Conservation (phyloP, 352 stramenopile species). For the Halophytophthora batemanensis region DNA sequence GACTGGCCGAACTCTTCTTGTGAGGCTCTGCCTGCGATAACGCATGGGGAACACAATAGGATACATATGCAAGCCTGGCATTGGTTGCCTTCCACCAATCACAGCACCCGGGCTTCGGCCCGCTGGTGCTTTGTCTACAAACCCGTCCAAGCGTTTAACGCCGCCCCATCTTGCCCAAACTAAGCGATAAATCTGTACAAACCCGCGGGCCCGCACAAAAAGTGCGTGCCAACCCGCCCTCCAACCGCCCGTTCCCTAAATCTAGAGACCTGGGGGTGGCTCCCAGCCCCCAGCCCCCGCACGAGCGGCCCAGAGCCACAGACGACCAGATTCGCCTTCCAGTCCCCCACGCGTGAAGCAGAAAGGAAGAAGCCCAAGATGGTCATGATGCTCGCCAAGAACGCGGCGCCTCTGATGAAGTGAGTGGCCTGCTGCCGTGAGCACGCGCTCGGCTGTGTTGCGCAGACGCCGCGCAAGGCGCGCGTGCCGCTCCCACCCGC, state of each 20-base stretch:
- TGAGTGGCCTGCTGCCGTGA: constrained; percentile 17
- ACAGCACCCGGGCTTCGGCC: no score
- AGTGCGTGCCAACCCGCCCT: no score
- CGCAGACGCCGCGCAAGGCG: constrained; percentile 1
- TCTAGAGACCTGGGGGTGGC: background rate
- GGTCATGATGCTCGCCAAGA: constrained; percentile 54
- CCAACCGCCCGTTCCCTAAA: background rate
- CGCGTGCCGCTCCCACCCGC: background rate
- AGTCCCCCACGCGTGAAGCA: background rate
- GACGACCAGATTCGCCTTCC: constrained; percentile 26
- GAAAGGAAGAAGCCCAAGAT: constrained; percentile 23
- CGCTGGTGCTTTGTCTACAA: background rate
- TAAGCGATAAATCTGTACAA: background rate
- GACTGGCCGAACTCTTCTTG: no score
- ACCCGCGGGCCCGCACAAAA: background rate
- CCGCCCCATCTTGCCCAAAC: background rate
- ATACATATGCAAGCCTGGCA: no score
- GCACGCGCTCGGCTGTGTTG: background rate
- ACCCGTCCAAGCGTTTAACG: background rate
- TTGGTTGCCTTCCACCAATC: constrained; percentile 1
- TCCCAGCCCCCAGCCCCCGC: no score
- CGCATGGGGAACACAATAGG: no score
- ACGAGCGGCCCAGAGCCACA: constrained; percentile 28
- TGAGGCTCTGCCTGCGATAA: no score
- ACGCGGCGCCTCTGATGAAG: constrained; percentile 49